Conservation (phyloP, 2,329 filamentous ascomycete genomes). For the Botrytis hyacinthi region DNA sequence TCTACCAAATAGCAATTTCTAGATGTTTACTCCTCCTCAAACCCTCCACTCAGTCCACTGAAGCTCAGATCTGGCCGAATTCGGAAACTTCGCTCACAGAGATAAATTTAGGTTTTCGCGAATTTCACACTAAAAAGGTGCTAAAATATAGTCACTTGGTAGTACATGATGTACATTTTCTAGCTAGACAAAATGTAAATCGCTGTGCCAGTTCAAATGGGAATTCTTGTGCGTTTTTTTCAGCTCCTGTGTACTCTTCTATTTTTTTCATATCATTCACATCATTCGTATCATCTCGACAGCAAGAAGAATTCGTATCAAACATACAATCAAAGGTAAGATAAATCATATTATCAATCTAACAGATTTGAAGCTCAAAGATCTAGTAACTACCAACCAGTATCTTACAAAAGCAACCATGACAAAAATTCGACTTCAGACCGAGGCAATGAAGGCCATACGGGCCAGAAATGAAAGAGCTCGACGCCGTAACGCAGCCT, state of each 20-base stretch:
- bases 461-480: background rate
- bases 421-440: background rate
- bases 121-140: background rate
- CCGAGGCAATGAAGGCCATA: background rate
- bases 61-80: background rate
- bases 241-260: background rate
- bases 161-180: background rate
- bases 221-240: background rate
- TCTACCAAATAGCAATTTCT: background rate
- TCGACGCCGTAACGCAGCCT: background rate
- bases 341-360: background rate
- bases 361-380: background rate
- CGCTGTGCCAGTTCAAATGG: background rate
- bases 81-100: background rate
- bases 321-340: background rate
- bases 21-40: rapidly evolving
- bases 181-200: background rate
- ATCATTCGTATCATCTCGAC: background rate
- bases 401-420: background rate
- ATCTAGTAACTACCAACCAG: background rate
- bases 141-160: background rate
- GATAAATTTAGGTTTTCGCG: background rate
- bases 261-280: background rate
- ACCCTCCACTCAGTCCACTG: too few relatives aligned
- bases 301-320: background rate